Base-by-base conservation (phyloP, 1,139 yeast species). In the Blastobotrys indianensis region DNA sequence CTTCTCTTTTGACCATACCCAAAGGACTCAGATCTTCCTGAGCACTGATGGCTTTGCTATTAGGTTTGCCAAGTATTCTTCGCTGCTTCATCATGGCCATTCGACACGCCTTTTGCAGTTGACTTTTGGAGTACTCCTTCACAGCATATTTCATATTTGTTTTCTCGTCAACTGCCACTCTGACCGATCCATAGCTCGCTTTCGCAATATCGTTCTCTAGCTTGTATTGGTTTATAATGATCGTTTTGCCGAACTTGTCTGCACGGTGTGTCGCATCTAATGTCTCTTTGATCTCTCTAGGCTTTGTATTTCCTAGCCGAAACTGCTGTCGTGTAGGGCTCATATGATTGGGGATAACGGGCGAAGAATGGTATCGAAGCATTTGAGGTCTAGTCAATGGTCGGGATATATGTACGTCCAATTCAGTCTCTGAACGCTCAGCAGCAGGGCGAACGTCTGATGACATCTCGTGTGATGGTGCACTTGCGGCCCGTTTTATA, bases 181-280 rank as follows among this genome's bases (percentile, higher is more conserved):
- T 84, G 2, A 92, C 97, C 0, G 82, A 78, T 1, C 97, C 97
- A 62, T 86, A 90, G 0, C 95, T 81, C 0, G 97, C 97, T 54
- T 82, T 79, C 0, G 97, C 97, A 42, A 90, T 70, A 2, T 82
- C 74, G 37, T 75, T 73, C 34, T 76, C 67, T 11, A 90, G 71
- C 46, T 74, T 72, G 64, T 88, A 92, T 55, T 70, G 72, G 51
- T 69, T 69, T 32, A 69, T 56, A 25, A 46, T 41, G 8, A 29
- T 40, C 32, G 56, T 55, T 23, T 52, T 48, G 16, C 67, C 66
- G 3, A 60, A 58, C 17, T 62, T 66, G 42, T 65, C 66, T 39
- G 64, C 62, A 15, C 55, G 52, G 45, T 55, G 52, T 25, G 55
- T 56, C 37, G 73, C 68, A 47, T 62, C 60, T 38, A 67, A 59